Percentiles rank a stretch among this genome's conserved stretches.
Evolutionary conservation across 169 alveolate genomes (phyloP).

Genomic region (Theileria annulata): DNA sequence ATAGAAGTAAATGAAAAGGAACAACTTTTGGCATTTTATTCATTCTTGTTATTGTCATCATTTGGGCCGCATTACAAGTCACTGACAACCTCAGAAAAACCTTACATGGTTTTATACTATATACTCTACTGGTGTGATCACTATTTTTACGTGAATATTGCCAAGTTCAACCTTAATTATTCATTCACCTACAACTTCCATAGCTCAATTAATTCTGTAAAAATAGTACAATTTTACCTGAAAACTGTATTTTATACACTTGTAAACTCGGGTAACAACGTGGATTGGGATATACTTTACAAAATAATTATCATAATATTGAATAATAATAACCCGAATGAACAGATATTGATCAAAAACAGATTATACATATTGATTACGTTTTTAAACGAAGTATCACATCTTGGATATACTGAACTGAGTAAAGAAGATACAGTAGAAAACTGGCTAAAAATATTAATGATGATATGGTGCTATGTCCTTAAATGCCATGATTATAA

Average conservation of each 20-base stretch:
- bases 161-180: not conserved
- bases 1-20: constrained; percentile 7
- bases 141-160: not conserved
- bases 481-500: constrained; percentile 3
- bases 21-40: not conserved
- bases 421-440: constrained; percentile 25
- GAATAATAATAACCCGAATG: not conserved
- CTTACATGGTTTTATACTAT: constrained; percentile 4
- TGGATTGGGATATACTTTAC: constrained; percentile 13
- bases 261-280: not conserved
- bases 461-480: constrained; percentile 56
- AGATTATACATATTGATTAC: constrained; percentile 5
- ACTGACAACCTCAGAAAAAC: not conserved
- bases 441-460: constrained; percentile 28
- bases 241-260: not conserved
- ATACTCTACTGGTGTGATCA: not conserved
- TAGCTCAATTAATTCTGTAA: not conserved
- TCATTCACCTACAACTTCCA: constrained; percentile 5
- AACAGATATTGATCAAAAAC: not conserved
- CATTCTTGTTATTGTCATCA: not conserved
- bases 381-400: not conserved
- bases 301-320: constrained; percentile 5
- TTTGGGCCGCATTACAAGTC: constrained; percentile 5
- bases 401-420: not conserved
- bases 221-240: not conserved